Base-by-base conservation (phyloP, 148 eudicot genomes). In the Rhododendron kiyosumense region DNA sequence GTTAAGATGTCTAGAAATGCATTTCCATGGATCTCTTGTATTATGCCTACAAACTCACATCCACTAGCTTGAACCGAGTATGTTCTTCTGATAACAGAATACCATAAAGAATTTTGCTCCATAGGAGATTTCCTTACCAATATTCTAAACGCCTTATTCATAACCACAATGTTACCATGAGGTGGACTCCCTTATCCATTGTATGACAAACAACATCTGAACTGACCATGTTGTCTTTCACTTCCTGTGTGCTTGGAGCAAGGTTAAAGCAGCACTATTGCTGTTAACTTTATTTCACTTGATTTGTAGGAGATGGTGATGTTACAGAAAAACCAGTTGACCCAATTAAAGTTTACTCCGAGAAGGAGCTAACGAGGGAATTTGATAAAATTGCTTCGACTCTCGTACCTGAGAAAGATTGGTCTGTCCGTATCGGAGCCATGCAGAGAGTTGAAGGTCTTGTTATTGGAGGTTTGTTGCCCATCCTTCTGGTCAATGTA, bases 341-440 rank as follows among this genome's bases (percentile, higher is more conserved):
- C 59, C 98, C 99, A n/a, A 87, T 97, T 7, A 93, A 93, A 87
- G 95, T 97, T 28, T 97, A 94, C 90, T 93, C 98, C 1, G 98
- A 97, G 85, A 97, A 95, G 86, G 99, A 97, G 94, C 92, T 97
- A 38, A 89, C 93, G 48, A 94, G 98, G 90, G 99, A 97, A 88
- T 88, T 93, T 88, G 99, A 97, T 87, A 95, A 97, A 89, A 93
- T 97, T 85, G 93, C 94, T 89, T 89, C 89, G 3, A 95, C 91
- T 87, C 95, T 97, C 69, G 96, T 91, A 78, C 99, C 99, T 32
- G 99, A 97, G 26, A 97, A 97, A 88, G 99, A 97, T 91, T 97
- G 99, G 99, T 97, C 99, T 84, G 69, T 94, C 36, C 99, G 99
- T 17, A 95, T 95, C 87, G 94, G 94, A 81, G 99, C 99, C 28